Conservation (phyloP, 192 early-diverging fungal genomes). For the Backusella westeae region DNA sequence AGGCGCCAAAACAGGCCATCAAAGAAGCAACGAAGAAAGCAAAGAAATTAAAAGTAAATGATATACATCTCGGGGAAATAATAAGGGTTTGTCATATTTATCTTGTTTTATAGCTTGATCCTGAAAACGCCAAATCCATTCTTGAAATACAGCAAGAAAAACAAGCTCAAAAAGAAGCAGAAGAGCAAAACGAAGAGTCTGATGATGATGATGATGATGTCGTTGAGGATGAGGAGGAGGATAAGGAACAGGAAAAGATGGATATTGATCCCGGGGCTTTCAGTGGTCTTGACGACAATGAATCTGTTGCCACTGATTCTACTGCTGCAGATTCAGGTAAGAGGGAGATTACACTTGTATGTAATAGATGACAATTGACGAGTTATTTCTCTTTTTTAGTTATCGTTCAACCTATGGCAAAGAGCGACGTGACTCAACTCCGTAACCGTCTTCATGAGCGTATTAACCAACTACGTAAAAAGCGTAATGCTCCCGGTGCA, state of each 20-base stretch:
- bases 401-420: conserved; percentile 35
- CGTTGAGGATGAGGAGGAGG: not conserved
- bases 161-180: conserved; percentile 34
- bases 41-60: conserved; percentile 76
- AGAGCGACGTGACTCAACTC: conserved; percentile 55
- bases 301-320: not conserved
- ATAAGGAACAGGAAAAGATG: conserved; percentile 28
- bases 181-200: conserved; percentile 33
- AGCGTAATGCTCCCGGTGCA: conserved; percentile 60
- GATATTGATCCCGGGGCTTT: conserved; percentile 34
- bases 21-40: conserved; percentile 80
- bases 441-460: conserved; percentile 59
- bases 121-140: conserved; percentile 72
- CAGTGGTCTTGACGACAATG: conserved; percentile 17
- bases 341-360: no score
- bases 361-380: no score
- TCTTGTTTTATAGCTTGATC: conserved; percentile 63
- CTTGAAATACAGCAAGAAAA: conserved; percentile 65
- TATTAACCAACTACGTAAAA: conserved; percentile 57
- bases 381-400: not conserved
- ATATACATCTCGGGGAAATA: conserved; percentile 7
- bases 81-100: not conserved
- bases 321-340: not conserved
- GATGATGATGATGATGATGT: conserved; percentile 38
- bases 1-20: conserved; percentile 70